phyloP scores from a whole-genome alignment of 163 green algal species.

The Volvox carteri region DNA sequence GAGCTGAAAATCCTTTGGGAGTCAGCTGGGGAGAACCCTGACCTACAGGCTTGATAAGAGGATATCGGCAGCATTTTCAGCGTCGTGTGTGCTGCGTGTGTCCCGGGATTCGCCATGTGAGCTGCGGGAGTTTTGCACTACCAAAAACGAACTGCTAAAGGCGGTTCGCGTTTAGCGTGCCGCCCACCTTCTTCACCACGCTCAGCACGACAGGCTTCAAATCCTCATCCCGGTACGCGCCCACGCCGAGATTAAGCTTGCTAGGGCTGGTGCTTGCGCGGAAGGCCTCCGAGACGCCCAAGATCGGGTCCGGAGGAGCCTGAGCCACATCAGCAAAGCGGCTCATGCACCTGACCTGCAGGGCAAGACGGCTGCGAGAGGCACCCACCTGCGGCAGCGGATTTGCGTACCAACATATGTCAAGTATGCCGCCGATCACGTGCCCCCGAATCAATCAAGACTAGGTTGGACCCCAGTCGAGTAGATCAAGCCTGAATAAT shows the following conservation, averaged over 20 bases:
- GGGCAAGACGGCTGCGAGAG: not conserved
- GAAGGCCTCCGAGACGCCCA: conserved; percentile 96
- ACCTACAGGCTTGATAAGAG: too few relatives aligned
- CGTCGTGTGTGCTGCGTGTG: too few relatives aligned
- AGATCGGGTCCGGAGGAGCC: conserved; percentile 82
- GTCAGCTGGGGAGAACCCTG: too few relatives aligned
- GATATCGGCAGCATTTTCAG: too few relatives aligned
- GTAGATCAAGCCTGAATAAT: not conserved
- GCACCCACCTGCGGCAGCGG: not conserved
- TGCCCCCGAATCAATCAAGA: conserved; percentile 21
- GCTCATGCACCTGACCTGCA: not conserved
- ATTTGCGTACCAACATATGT: not conserved
- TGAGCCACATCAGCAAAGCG: conserved; percentile 48
- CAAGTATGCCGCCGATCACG: not conserved
- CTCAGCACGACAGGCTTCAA: conserved; percentile 95
- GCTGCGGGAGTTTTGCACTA: too few relatives aligned
- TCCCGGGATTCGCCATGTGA: too few relatives aligned
- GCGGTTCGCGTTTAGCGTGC: not conserved
- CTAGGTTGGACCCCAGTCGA: too few relatives aligned
- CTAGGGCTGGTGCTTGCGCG: conserved; percentile 78
- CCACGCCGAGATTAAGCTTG: conserved; percentile 98
- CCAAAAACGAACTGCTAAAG: too few relatives aligned
- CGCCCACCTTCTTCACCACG: conserved; percentile 91
- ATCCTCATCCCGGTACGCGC: conserved; percentile 93
- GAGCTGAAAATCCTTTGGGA: too few relatives aligned